Base-by-base conservation (phyloP, 306 rosid species). In the Cercis canadensis region DNA sequence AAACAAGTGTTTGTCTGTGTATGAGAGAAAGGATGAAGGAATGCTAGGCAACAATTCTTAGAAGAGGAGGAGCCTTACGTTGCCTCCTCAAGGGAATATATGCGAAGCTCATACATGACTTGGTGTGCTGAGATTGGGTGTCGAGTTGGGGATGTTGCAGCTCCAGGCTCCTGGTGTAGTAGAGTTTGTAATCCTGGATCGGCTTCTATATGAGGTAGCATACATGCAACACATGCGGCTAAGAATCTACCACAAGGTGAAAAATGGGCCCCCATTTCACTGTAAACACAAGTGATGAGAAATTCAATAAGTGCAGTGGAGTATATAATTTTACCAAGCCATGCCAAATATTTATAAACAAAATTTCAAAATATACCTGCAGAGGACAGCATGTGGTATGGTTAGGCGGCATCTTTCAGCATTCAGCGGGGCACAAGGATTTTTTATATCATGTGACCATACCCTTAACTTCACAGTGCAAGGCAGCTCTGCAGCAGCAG, bases 111-210 rank as follows among this genome's bases (percentile, higher is more conserved):
- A 12, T 85, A 87, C 58, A 89, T 87, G 72, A 87, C 90, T 85
- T 89, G 96, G 75, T 81, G 90, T 12, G 85, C 90, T 34, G 90
- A 79, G 77, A 87, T 79, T 62, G 96, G 96, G 70, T 89, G 96
- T 44, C 84, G 84, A 50, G 92, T 89, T 63, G 96, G 96, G 18
- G 96, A 87, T 62, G 90, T 84, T 52, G 84, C 81, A 76, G 65
- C 76, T 65, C 92, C 87, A 63, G 80, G 79, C 74, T 87, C 88
- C 66, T 84, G 87, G 68, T 70, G 87, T 65, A 72, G 75, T 74
- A 45, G 76, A 63, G 73, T 69, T 69, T 84, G 92, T 16, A 82
- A 78, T 70, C 88, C 90, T 24, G 83, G 63, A 69, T 89, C 88
- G 67, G 78, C 69, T 74, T 89, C 96, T 37, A 52, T 14, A 49